These are phyloP conservation scores for Xylaria cubensis DNA, from an alignment of 495 filamentous ascomycete species.

Conservation along the genomic window DNA sequence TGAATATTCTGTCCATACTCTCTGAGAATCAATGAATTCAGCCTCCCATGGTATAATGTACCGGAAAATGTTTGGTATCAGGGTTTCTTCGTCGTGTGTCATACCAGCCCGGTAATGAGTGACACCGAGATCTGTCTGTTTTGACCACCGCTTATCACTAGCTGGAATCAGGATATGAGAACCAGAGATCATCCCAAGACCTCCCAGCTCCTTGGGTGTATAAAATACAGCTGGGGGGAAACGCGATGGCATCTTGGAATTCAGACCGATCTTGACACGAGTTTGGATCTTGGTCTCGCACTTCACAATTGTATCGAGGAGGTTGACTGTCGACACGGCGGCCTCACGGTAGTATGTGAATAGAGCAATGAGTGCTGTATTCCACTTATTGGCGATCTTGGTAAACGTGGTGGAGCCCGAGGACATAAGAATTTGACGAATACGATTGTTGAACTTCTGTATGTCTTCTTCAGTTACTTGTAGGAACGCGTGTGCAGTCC, in stretches of 20 bases:
- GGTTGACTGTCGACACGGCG: conserved; percentile 93
- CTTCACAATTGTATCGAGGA: conserved; percentile 98
- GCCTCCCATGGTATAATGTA: conserved; percentile 99
- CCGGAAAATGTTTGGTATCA: conserved; percentile 99
- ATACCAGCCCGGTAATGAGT: conserved; percentile 98
- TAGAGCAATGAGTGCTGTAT: conserved; percentile 95
- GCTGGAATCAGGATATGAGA: conserved; percentile 98
- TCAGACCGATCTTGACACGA: conserved; percentile 97
- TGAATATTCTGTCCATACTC: conserved; percentile 99
- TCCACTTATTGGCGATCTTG: conserved; percentile 99
- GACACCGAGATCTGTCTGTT: conserved; percentile 96
- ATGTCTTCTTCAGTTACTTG: conserved; percentile 99
- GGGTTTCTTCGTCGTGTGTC: conserved; percentile 96
- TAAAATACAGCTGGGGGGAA: conserved; percentile 99
- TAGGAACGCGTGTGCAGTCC: conserved; percentile 96
- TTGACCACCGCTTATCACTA: conserved; percentile 97
- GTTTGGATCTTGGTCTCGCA: conserved; percentile 99
- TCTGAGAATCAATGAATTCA: conserved; percentile 98
- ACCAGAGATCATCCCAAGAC: conserved; percentile 98
- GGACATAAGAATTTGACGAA: conserved; percentile 98
- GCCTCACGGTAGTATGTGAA: conserved; percentile 99
- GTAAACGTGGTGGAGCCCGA: conserved; percentile 99
- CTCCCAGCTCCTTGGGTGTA: conserved; percentile 97
- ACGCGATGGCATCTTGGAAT: conserved; percentile 99
- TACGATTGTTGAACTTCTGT: conserved; percentile 98